Evolutionary conservation across 2,329 filamentous ascomycete species (phyloP), one percentile per base, ranked within the genome.

Genomic region (Fusarium sp.): DNA sequence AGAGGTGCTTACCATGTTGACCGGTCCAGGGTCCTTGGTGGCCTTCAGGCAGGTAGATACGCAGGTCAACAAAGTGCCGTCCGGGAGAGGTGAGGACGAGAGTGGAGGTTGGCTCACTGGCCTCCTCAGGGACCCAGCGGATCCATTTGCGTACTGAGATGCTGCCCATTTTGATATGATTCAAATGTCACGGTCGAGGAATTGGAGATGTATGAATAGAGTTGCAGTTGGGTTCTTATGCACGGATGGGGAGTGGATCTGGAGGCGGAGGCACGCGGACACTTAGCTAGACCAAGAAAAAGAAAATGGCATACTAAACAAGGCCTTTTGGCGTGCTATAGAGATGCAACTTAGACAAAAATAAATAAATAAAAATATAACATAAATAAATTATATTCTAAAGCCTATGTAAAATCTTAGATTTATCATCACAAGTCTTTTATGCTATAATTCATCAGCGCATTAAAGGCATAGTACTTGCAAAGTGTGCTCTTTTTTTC

Each of bases 61-160:
- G 88, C 25, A 93, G 79, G 76, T 93, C 92, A 41, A 93, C 88
- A 78, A 92, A 93, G 41, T 84, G 86, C 34, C 84, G 84, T 30
- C 80, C 79, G 1, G 89, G 88, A 4, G 90, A 90, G 0, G 92
- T 93, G 54, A 93, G 83, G 14, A 93, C 92, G 5, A 92, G 78
- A 0, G 92, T 93, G 2, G 87, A 88, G 0, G 92, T 93, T 18
- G 89, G 89, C 80, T 93, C 92, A 60, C 81, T 82, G n/a, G 86
- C 80, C 18, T 82, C 78, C 0, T 84, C 85, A 0, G 88, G 87
- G 4, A 88, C 82, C 88, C 90, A 92, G 69, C 87, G 87, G 74
- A 93, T 92, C 72, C 86, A 89, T 58, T 88, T 83, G 54, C 91
- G 87, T 61, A 87, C 79, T 0, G 91, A 92, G 48, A 93, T 89